These are phyloP conservation scores for Sporormia fimetaria DNA, from an alignment of 495 filamentous ascomycete species.

Conservation along the genomic window DNA sequence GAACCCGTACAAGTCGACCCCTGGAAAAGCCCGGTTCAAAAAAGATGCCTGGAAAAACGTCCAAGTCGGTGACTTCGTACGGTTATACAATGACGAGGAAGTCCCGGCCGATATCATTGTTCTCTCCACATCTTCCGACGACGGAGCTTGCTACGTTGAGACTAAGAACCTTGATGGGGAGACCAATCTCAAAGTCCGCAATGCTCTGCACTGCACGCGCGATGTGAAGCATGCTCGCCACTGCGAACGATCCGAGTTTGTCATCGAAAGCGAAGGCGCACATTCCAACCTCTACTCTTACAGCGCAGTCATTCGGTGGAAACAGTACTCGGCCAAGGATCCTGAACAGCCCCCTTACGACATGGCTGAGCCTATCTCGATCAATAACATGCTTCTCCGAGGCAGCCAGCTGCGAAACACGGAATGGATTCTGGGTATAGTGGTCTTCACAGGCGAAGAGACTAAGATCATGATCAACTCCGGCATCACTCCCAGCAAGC, in stretches of 20 bases:
- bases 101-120: slow-evolving; percentile 93
- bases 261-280: slow-evolving; percentile 81
- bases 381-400: slow-evolving; percentile 89
- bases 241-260: slow-evolving; percentile 79
- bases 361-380: slow-evolving; percentile 86
- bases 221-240: slow-evolving; percentile 79
- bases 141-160: slow-evolving; percentile 94
- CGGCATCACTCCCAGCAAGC: slow-evolving; percentile 92
- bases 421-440: slow-evolving; percentile 92
- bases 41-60: slow-evolving; percentile 92
- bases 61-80: slow-evolving; percentile 91
- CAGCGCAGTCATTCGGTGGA: slow-evolving; percentile 79
- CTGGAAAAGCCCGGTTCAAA: slow-evolving; percentile 68
- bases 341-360: slow-evolving; percentile 48
- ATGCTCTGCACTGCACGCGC: slow-evolving; percentile 76
- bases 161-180: slow-evolving; percentile 98
- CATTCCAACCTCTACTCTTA: slow-evolving; percentile 92
- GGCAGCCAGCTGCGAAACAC: slow-evolving; percentile 92
- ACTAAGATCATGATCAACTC: slow-evolving; percentile 99
- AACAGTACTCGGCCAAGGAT: slow-evolving; percentile 54
- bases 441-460: slow-evolving; percentile 90
- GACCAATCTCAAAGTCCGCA: slow-evolving; percentile 93
- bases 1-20: slow-evolving; percentile 45
- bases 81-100: slow-evolving; percentile 91
- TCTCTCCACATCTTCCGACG: slow-evolving; percentile 86